Percentiles rank a stretch among this genome's conserved stretches.
Conservation (phyloP, 2,329 filamentous ascomycete species). For the Pseudogymnoascus sp. region DNA sequence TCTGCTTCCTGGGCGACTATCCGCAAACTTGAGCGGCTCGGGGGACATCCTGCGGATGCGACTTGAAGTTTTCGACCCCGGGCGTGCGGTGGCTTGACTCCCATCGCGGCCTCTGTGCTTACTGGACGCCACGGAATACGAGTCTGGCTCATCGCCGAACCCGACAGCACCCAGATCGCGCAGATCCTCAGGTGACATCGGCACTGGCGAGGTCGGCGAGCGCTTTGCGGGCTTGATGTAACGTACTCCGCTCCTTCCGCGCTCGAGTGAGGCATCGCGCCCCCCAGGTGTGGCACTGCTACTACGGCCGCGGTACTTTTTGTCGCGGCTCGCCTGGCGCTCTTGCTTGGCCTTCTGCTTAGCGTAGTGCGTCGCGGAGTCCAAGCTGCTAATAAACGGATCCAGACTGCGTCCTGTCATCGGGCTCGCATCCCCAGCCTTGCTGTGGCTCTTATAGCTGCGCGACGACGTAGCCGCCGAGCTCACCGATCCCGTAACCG, state of each 20-base stretch:
- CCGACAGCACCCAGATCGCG: constrained; percentile 44
- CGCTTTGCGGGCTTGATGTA: constrained; percentile 70
- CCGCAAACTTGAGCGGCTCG: constrained; percentile 19
- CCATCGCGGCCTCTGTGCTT: constrained; percentile 19
- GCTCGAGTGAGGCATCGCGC: constrained; percentile 58
- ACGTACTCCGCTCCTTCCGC: constrained; percentile 56
- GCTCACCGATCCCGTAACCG: constrained; percentile 43
- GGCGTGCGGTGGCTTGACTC: constrained; percentile 26
- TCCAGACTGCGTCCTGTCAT: constrained; percentile 61
- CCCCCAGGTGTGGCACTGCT: constrained; percentile 40
- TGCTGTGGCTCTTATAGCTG: constrained; percentile 36
- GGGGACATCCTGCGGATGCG: constrained; percentile 25
- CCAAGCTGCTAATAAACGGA: constrained; percentile 78
- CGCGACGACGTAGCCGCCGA: constrained; percentile 38
- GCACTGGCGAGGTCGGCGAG: constrained; percentile 83
- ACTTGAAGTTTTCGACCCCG: constrained; percentile 30
- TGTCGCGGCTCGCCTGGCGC: constrained; percentile 39
- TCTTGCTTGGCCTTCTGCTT: constrained; percentile 38
- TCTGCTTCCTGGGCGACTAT: constrained; percentile 23
- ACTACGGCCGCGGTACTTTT: constrained; percentile 35
- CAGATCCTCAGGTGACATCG: constrained; percentile 87
- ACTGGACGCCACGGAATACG: constrained; percentile 23
- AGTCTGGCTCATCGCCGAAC: constrained; percentile 26
- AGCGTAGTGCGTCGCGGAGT: constrained; percentile 60
- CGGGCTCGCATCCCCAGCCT: constrained; percentile 37